phyloP scores from a whole-genome alignment of 2,329 filamentous ascomycete species.

The Botryosphaeria agaves region DNA sequence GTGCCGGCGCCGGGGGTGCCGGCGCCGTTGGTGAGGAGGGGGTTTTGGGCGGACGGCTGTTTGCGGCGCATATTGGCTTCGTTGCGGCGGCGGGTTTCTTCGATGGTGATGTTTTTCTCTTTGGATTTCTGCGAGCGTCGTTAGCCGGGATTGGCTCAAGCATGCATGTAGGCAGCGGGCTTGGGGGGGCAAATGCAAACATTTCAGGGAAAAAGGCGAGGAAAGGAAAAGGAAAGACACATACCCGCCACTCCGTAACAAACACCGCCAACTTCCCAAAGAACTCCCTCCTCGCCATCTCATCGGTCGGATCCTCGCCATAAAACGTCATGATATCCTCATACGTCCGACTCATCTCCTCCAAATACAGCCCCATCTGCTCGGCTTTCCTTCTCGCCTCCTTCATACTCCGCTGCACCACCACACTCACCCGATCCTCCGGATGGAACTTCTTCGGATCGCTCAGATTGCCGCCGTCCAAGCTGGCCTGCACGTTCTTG shows the following conservation, averaged over 20 bases:
- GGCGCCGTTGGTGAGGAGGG: too few relatives aligned
- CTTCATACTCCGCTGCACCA: conserved; percentile 91
- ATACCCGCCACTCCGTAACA: conserved; percentile 75
- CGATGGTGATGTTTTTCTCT: conserved; percentile 74
- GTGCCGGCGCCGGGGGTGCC: conserved; percentile 36
- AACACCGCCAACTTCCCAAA: conserved; percentile 87
- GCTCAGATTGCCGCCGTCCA: conserved; percentile 86
- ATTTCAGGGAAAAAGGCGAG: too few relatives aligned
- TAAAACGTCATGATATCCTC: conserved; percentile 95
- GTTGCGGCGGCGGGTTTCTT: conserved; percentile 70
- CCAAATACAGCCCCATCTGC: conserved; percentile 83
- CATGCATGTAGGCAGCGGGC: not conserved
- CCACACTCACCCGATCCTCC: conserved; percentile 80
- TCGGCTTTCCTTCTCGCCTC: conserved; percentile 90
- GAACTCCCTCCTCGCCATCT: conserved; percentile 87
- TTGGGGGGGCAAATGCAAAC: not conserved
- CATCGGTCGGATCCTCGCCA: conserved; percentile 81
- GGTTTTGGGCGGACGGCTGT: conserved; percentile 49
- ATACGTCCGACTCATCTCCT: conserved; percentile 81
- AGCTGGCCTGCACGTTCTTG: conserved; percentile 77
- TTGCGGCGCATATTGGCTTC: conserved; percentile 90
- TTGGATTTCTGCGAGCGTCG: conserved; percentile 47
- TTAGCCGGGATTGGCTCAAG: conserved; percentile 1
- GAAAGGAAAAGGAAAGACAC: conserved; percentile 9
- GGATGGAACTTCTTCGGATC: conserved; percentile 97